phyloP scores from a whole-genome alignment of 352 stramenopile species.

The Phytophthora megakarya region DNA sequence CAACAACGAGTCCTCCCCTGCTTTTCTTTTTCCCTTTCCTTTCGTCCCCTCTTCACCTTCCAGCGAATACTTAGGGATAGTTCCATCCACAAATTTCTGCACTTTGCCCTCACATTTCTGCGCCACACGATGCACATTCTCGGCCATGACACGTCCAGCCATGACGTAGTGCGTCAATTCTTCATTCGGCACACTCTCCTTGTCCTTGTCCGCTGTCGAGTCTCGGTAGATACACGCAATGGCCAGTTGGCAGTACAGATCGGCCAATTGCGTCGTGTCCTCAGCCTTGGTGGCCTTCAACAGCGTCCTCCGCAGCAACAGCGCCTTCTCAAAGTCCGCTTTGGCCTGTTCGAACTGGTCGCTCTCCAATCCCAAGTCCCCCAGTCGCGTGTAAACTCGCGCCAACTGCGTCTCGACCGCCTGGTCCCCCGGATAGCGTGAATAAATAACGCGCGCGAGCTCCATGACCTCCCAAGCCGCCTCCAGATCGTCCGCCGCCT shows the following conservation, averaged over 20 bases:
- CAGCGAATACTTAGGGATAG: constrained; percentile 58
- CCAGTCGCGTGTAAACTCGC: constrained; percentile 79
- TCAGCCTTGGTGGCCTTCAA: constrained; percentile 60
- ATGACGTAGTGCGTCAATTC: constrained; percentile 85
- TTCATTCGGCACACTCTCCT: constrained; percentile 39
- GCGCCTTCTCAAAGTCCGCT: constrained; percentile 78
- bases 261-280: constrained; percentile 80
- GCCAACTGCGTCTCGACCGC: constrained; percentile 79
- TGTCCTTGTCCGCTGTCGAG: constrained; percentile 33
- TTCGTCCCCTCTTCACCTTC: constrained; percentile 36
- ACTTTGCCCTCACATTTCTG: constrained; percentile 44
- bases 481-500: constrained; percentile 75
- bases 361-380: constrained; percentile 82
- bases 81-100: constrained; percentile 53
- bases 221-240: constrained; percentile 88
- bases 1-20: constrained; percentile 16
- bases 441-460: constrained; percentile 81
- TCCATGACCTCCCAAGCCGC: constrained; percentile 89
- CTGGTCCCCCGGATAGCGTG: constrained; percentile 66
- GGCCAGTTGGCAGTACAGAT: constrained; percentile 83
- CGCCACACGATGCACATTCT: constrained; percentile 76
- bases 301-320: constrained; percentile 75
- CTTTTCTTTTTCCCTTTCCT: constrained; percentile 80
- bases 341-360: constrained; percentile 81
- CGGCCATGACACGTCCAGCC: constrained; percentile 76